Conservation (phyloP, 2,329 filamentous ascomycete genomes). For the Epichloe elymi region DNA sequence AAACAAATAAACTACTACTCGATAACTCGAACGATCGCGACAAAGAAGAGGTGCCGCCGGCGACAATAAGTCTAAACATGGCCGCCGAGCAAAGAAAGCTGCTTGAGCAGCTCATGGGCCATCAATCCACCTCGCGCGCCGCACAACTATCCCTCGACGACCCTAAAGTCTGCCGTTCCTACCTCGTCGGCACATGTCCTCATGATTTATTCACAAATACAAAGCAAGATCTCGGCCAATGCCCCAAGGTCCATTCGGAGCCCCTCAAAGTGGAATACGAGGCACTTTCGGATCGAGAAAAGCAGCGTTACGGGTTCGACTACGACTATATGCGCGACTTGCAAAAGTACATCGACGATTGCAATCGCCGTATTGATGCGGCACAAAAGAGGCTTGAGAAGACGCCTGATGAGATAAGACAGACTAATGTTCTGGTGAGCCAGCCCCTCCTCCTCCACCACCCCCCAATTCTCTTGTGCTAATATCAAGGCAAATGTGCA, state of each 20-base stretch:
- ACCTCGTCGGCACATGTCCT: conserved; percentile 84
- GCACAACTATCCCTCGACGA: conserved; percentile 81
- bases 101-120: conserved; percentile 91
- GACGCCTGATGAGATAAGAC: conserved; percentile 91
- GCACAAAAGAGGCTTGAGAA: conserved; percentile 88
- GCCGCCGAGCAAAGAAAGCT: conserved; percentile 96
- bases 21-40: background rate
- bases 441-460: background rate
- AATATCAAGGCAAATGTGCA: conserved; percentile 6
- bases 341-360: conserved; percentile 93
- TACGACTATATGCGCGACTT: conserved; percentile 95
- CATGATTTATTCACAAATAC: conserved; percentile 99
- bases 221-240: conserved; percentile 87
- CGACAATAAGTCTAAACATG: conserved; percentile 37
- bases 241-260: conserved; percentile 79
- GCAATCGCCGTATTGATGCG: conserved; percentile 82
- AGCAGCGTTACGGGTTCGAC: conserved; percentile 75
- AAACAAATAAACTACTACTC: too few relatives aligned
- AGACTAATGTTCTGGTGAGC: conserved; percentile 70
- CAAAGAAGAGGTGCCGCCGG: background rate
- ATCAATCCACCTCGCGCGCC: conserved; percentile 57
- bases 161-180: conserved; percentile 88
- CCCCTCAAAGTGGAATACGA: conserved; percentile 83
- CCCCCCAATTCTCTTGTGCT: background rate
- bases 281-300: conserved; percentile 54